A percentile compares a stretch with the other conserved stretches of the same genome.
phyloP scores from a whole-genome alignment of 2,329 filamentous ascomycete species.

The Phaeomoniella chlamydospora region DNA sequence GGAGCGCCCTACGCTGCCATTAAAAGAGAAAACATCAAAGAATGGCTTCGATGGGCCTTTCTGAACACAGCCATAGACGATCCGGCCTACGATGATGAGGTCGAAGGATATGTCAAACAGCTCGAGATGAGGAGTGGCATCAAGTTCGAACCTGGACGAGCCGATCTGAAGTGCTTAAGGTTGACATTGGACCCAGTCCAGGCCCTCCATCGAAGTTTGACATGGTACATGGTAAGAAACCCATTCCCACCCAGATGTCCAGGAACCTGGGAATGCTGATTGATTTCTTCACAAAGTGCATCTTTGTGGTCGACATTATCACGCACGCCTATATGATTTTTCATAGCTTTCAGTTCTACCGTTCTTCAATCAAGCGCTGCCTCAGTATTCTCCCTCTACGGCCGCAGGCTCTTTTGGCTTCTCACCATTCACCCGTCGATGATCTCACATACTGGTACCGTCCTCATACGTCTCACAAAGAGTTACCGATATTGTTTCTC shows the following conservation, averaged over 20 bases:
- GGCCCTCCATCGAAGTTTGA: conserved; percentile 34
- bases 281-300: conserved; percentile 50
- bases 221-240: conserved; percentile 41
- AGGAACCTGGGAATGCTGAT: conserved; percentile 45
- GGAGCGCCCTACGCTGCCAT: conserved; percentile 50
- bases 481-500: conserved; percentile 50
- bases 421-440: conserved; percentile 31
- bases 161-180: conserved; percentile 42
- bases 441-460: conserved; percentile 51
- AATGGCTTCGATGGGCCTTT: conserved; percentile 56
- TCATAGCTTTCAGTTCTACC: conserved; percentile 39
- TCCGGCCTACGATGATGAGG: conserved; percentile 45
- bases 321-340: conserved; percentile 26
- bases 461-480: conserved; percentile 44
- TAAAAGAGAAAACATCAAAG: conserved; percentile 50
- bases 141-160: conserved; percentile 28
- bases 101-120: conserved; percentile 86
- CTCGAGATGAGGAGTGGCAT: conserved; percentile 31
- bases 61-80: conserved; percentile 36
- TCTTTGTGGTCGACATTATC: conserved; percentile 35
- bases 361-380: conserved; percentile 28
- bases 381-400: conserved; percentile 46
- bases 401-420: conserved; percentile 32
- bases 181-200: conserved; percentile 36
- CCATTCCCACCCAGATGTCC: conserved; percentile 50